A percentile compares a stretch with the other conserved stretches of the same genome.
These are phyloP conservation scores for Monascus ruber DNA, from an alignment of 2,329 filamentous ascomycete genomes.

Conservation along the genomic window DNA sequence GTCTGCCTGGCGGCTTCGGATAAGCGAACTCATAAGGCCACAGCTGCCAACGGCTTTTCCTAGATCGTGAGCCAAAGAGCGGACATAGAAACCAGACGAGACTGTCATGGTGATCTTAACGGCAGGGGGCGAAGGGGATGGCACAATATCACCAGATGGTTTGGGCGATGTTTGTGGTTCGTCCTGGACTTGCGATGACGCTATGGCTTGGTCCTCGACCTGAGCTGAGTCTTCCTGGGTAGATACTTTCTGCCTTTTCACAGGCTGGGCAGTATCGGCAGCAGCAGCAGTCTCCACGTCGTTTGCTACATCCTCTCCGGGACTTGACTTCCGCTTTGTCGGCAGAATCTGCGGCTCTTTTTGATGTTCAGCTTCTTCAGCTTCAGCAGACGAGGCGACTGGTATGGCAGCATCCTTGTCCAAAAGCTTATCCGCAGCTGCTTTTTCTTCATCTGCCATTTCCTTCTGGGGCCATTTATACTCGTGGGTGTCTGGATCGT, in stretches of 20 bases:
- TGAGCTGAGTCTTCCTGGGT: slow-evolving; percentile 14
- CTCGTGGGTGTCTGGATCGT: slow-evolving; percentile 67
- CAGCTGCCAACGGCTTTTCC: slow-evolving; percentile 71
- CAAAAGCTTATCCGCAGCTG: slow-evolving; percentile 59
- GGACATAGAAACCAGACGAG: slow-evolving; percentile 92
- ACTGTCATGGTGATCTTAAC: slow-evolving; percentile 81
- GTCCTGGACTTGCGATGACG: background rate
- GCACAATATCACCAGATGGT: slow-evolving; percentile 3
- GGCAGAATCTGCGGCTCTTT: slow-evolving; percentile 5
- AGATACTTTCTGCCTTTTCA: slow-evolving; percentile 22
- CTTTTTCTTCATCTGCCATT: slow-evolving; percentile 62
- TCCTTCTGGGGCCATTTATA: slow-evolving; percentile 72
- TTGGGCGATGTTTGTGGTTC: background rate
- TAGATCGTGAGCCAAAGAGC: slow-evolving; percentile 84
- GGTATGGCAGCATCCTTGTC: slow-evolving; percentile 21
- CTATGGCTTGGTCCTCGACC: slow-evolving; percentile 2
- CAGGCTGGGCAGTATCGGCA: slow-evolving; percentile 1
- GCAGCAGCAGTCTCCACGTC: slow-evolving; percentile 5
- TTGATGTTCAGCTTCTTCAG: slow-evolving; percentile 13
- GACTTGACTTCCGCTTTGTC: slow-evolving; percentile 25
- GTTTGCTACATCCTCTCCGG: slow-evolving; percentile 11
- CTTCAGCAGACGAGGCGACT: slow-evolving; percentile 14
- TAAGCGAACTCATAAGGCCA: slow-evolving; percentile 74
- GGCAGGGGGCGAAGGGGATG: slow-evolving; percentile 47
- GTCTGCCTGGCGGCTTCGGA: slow-evolving; percentile 68